Evolutionary conservation across 2,329 filamentous ascomycete genomes (phyloP), one percentile per base, ranked within the genome.

Genomic region (Cryphonectria parasitica): DNA sequence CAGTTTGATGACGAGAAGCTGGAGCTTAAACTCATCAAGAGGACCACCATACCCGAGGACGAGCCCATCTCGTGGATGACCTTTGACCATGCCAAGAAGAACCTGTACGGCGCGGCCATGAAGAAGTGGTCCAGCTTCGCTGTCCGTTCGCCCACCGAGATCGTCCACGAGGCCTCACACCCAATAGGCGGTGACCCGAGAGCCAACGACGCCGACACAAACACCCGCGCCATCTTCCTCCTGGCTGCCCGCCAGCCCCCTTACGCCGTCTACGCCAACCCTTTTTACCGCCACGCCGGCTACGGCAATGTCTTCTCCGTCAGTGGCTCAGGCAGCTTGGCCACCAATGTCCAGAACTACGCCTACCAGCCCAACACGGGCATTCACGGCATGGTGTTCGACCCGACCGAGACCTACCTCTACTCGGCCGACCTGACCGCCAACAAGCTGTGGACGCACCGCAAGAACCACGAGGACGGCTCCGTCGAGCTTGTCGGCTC

Each of bases 21-120:
- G 74, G 91, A 90, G 8, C 82, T 97, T 72, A 87, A 91, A 75
- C 82, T 96, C 77, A 83, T 97, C 77, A 94, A 95, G 83, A 90
- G 91, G 76, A 96, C 93, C 0, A 89, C 90, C 71, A 96, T 97
- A 69, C 91, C 93, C 5, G 82, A 92, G 67, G 92, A 95, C 74
- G 93, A 97, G 81, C 92, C 94, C 10, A 96, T 97, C 75, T 97
- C 93, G 71, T 97, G 94, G 94, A 95, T 97, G 92, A 91, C 93
- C 22, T 95, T 97, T 77, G 91, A 93, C 79, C 93, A 97, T 81
- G 84, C 87, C 73, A 92, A 91, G 77, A 95, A 94, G 81, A 91
- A 92, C 79, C 91, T 97, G 72, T 97, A 97, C 80, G 94, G 94
- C 76, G 91, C 94, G 3, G 92, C 93, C 72, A 96, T 96, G 93